Conservation (phyloP, 768 basidiomycete species). For the Auricularia heimuer region DNA sequence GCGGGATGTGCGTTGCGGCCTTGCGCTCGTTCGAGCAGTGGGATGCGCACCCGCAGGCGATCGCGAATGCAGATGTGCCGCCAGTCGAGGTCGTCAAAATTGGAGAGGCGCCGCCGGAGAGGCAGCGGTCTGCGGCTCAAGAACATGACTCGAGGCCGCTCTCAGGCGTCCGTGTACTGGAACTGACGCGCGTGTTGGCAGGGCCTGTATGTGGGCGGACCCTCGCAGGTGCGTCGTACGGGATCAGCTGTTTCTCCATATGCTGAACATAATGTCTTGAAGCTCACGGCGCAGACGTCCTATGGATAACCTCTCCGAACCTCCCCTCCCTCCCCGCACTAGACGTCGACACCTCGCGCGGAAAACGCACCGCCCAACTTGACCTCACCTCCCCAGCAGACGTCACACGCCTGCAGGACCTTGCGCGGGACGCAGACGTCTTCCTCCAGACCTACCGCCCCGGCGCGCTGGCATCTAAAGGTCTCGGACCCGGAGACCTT, state of each 20-base stretch:
- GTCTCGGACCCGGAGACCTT: conserved; percentile 37
- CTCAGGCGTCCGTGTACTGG: conserved; percentile 43
- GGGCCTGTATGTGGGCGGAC: conserved; percentile 48
- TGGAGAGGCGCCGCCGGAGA: conserved; percentile 31
- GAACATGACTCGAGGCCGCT: conserved; percentile 24
- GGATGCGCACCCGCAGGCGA: conserved; percentile 40
- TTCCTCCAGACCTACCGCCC: conserved; percentile 57
- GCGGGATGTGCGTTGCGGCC: conserved; percentile 41
- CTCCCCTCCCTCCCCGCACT: conserved; percentile 42
- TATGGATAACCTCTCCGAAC: conserved; percentile 43
- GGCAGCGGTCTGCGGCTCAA: conserved; percentile 1
- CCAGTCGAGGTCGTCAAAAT: conserved; percentile 38
- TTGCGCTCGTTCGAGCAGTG: conserved; percentile 40
- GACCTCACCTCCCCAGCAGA: conserved; percentile 32
- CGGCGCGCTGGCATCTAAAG: conserved; percentile 35
- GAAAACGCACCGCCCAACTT: conserved; percentile 54
- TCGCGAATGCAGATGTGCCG: conserved; percentile 27
- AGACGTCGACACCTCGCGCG: conserved; percentile 50
- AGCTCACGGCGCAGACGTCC: conserved; percentile 52
- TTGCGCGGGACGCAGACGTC: conserved; percentile 39
- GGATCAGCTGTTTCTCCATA: neutral
- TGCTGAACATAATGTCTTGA: neutral
- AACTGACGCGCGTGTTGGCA: conserved; percentile 49
- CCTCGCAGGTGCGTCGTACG: conserved; percentile 35
- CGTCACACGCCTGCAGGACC: conserved; percentile 21